phyloP scores from a whole-genome alignment of 495 filamentous ascomycete species.

The Aspergillus bridgeri region DNA sequence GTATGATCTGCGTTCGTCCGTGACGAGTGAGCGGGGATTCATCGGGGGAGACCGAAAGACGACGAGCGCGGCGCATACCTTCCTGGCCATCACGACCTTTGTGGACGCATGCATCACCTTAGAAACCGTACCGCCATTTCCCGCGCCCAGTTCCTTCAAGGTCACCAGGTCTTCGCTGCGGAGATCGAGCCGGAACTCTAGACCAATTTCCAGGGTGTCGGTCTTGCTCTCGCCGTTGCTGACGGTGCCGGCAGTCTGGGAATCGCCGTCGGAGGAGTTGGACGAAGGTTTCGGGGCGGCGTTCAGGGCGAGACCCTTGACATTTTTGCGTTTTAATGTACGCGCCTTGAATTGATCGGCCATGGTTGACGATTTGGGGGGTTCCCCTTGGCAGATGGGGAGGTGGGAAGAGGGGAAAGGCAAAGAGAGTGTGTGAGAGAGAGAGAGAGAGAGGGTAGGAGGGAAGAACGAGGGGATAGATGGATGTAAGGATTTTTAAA shows the following conservation, averaged over 20 bases:
- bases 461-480: neutral
- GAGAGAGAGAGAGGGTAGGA: neutral
- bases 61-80: constrained; percentile 54
- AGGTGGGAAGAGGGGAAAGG: neutral
- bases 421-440: neutral
- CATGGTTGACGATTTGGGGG: constrained; percentile 49
- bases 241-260: constrained; percentile 55
- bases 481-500: neutral
- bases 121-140: constrained; percentile 96
- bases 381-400: constrained; percentile 8
- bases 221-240: constrained; percentile 58
- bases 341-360: constrained; percentile 80
- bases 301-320: constrained; percentile 87
- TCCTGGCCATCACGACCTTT: constrained; percentile 94
- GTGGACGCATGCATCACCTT: constrained; percentile 95
- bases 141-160: constrained; percentile 89
- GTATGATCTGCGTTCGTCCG: constrained; percentile 70
- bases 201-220: constrained; percentile 90
- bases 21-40: neutral
- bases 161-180: constrained; percentile 89
- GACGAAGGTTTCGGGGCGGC: constrained; percentile 58
- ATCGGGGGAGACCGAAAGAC: neutral
- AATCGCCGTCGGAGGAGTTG: constrained; percentile 56
- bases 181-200: constrained; percentile 92
- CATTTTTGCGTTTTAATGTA: constrained; percentile 96